phyloP scores from a whole-genome alignment of 2,329 filamentous ascomycete species.

The Ceratocystis lukuohia region DNA sequence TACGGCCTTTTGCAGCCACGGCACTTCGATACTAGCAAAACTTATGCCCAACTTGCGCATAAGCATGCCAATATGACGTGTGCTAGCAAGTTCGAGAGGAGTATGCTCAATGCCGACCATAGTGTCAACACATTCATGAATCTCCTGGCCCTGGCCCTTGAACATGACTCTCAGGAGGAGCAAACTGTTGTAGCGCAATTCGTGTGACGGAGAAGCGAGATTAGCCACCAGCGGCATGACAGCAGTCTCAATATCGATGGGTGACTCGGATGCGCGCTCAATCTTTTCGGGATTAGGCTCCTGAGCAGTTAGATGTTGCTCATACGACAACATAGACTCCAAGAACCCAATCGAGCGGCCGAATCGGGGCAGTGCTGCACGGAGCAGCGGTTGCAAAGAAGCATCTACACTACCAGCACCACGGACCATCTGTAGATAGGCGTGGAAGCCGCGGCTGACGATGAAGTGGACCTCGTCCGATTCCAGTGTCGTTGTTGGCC shows the following conservation, averaged over 20 bases:
- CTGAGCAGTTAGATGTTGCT: slow-evolving; percentile 13
- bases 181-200: slow-evolving; percentile 59
- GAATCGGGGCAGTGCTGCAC: slow-evolving; percentile 52
- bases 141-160: slow-evolving; percentile 24
- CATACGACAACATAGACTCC: slow-evolving; percentile 26
- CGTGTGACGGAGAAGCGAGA: slow-evolving; percentile 60
- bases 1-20: slow-evolving; percentile 58
- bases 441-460: slow-evolving; percentile 58
- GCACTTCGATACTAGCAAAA: slow-evolving; percentile 47
- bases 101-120: slow-evolving; percentile 73
- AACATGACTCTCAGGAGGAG: slow-evolving; percentile 54
- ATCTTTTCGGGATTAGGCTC: not conserved
- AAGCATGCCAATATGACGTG: slow-evolving; percentile 68
- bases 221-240: slow-evolving; percentile 55
- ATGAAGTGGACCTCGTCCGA: slow-evolving; percentile 59
- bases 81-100: slow-evolving; percentile 61
- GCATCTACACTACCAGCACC: slow-evolving; percentile 44
- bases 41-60: slow-evolving; percentile 59
- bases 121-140: slow-evolving; percentile 27
- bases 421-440: slow-evolving; percentile 54
- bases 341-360: slow-evolving; percentile 53
- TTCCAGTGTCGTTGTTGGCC: slow-evolving; percentile 44
- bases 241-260: slow-evolving; percentile 45
- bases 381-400: slow-evolving; percentile 51
- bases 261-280: not conserved